Evolutionary conservation across 768 basidiomycete species (phyloP).

Genomic region (Lepiota brunneoincarnata): DNA sequence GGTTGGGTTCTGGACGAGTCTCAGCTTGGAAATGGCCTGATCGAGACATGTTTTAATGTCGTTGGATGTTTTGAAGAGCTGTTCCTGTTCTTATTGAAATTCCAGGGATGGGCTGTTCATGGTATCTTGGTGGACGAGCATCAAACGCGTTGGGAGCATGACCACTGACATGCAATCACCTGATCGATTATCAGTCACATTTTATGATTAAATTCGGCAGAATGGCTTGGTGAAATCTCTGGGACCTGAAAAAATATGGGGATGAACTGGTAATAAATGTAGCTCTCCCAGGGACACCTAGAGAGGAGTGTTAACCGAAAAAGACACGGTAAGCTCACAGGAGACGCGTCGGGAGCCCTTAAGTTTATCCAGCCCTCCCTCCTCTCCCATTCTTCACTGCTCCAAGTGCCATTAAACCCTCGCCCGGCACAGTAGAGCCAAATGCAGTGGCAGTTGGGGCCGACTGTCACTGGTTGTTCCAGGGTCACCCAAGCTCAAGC

Average conservation of each 20-base stretch:
- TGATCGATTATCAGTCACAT: too few relatives aligned
- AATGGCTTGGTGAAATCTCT: background rate
- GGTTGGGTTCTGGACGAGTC: slow-evolving; percentile 32
- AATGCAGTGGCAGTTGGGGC: too few relatives aligned
- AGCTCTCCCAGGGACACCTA: background rate
- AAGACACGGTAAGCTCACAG: background rate
- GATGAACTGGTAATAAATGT: background rate
- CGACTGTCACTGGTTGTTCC: too few relatives aligned
- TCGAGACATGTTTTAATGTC: slow-evolving; percentile 32
- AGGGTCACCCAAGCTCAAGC: too few relatives aligned
- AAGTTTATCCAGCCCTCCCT: too few relatives aligned
- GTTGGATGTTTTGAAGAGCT: slow-evolving; percentile 30
- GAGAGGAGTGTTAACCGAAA: background rate
- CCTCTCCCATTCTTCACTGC: too few relatives aligned
- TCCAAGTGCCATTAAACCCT: too few relatives aligned
- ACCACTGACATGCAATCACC: background rate
- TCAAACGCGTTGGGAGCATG: slow-evolving; percentile 20
- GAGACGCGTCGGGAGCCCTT: too few relatives aligned
- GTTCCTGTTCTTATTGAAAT: slow-evolving; percentile 28
- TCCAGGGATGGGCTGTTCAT: slow-evolving; percentile 10
- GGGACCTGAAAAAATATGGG: background rate
- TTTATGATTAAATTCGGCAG: too few relatives aligned
- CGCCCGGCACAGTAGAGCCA: too few relatives aligned
- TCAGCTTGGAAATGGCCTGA: slow-evolving; percentile 26
- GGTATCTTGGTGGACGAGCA: slow-evolving; percentile 38